Base-by-base conservation (phyloP, 2,329 filamentous ascomycete species). In the Clarireedia hainanense region DNA sequence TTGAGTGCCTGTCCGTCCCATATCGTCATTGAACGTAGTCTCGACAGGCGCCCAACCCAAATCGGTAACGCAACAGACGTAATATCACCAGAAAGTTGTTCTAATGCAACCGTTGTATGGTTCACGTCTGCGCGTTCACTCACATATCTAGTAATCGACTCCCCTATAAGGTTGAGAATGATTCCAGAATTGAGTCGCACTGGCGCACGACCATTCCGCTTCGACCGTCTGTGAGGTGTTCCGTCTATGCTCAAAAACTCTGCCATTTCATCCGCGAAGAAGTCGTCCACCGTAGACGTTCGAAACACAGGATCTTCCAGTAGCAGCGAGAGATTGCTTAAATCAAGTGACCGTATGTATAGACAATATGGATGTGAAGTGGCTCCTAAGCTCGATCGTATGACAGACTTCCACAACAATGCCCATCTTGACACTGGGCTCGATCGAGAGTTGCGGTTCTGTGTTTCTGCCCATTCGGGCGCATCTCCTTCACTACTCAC, bases 281-380 rank as follows among this genome's bases (percentile, higher is more conserved):
- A 76, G 7, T 50, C 62, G 1, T 69, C 56, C 14, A 68, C 63
- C 34, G 70, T 58, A 3, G 52, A 43, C 1, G 57, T 57, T 26
- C 70, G 65, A 27, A 67, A 64, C 7, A 59, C 58, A 37, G 79
- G 73, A 56, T 85, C 79, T 9, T 79, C 75, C 2, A 89, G 73
- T 23, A 87, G 73, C 42, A 80, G 72, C 10, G 73, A 70, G 1
- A 89, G 73, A 64, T 85, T 81, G 52, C 80, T 74, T 9, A 89
- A 75, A 61, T 85, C 80, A 39, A 90, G 73, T 26, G 76, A 74
- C 55, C 78, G 80, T 55, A 89, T 79, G 69, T 86, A 88, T 39
- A 80, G 75, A 63, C 81, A 86, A 66, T 91, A 91, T 0, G 85
- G 85, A 59, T 83, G 85, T 17, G 81, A 71, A 0, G 86, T 88